phyloP scores from a whole-genome alignment of 495 filamentous ascomycete species.

The Tirmania nivea region DNA sequence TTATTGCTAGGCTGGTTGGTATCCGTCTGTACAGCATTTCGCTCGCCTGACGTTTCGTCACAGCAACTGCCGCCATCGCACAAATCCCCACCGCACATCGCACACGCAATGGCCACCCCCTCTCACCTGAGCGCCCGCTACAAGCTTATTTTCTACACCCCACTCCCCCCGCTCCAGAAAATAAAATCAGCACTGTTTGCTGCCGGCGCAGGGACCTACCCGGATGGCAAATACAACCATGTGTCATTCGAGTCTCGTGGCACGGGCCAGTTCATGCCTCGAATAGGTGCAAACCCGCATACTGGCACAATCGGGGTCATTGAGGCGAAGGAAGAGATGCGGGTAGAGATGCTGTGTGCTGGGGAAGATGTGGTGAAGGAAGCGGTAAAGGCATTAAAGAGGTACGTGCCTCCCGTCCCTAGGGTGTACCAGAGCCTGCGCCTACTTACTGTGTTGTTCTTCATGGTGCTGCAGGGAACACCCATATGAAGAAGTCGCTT shows the following conservation, averaged over 20 bases:
- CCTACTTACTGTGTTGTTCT: neutral
- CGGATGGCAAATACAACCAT: constrained; percentile 39
- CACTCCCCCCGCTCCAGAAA: constrained; percentile 25
- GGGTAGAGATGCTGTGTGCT: constrained; percentile 33
- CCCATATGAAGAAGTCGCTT: constrained; percentile 58
- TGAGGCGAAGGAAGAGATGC: constrained; percentile 28
- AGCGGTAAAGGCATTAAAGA: constrained; percentile 39
- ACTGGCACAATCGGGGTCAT: constrained; percentile 32
- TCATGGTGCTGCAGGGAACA: constrained; percentile 30
- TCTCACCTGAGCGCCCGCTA: constrained; percentile 14
- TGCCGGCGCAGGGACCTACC: constrained; percentile 39
- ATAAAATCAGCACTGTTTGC: constrained; percentile 41
- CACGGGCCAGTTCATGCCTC: constrained; percentile 39
- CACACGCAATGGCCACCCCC: neutral
- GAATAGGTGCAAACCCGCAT: constrained; percentile 34
- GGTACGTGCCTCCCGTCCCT: constrained; percentile 24
- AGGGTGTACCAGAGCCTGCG: neutral
- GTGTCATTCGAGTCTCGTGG: constrained; percentile 35
- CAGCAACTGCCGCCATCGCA: neutral
- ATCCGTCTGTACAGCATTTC: too few species aligned
- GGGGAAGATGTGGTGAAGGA: constrained; percentile 23
- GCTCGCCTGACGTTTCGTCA: too few species aligned
- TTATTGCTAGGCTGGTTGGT: too few species aligned
- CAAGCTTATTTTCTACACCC: constrained; percentile 40
- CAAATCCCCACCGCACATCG: neutral